Conservation (phyloP, 495 filamentous ascomycete species). For the Talaromyces ruber region DNA sequence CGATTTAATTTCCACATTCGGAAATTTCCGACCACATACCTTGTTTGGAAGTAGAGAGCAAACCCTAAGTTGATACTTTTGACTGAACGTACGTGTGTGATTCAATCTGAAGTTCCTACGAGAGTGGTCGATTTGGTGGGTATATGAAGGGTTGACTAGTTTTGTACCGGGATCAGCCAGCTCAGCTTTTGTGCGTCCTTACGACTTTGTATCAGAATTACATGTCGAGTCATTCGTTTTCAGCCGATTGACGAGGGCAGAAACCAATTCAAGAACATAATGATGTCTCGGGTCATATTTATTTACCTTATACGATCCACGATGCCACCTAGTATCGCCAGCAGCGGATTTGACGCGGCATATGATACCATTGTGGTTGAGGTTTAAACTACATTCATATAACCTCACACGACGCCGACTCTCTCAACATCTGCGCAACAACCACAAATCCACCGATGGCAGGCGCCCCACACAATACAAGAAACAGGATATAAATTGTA, state of each 20-base stretch:
- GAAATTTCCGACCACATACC: neutral
- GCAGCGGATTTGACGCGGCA: no score
- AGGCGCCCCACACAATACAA: conserved; percentile 10
- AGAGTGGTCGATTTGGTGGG: neutral
- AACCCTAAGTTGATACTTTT: neutral
- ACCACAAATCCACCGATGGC: conserved; percentile 22
- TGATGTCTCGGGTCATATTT: no score
- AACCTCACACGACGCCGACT: conserved; percentile 7
- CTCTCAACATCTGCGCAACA: conserved; percentile 16
- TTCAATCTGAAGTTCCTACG: neutral
- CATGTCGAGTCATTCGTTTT: no score
- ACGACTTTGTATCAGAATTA: no score
- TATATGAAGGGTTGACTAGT: neutral
- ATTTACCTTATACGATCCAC: no score
- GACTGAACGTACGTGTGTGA: neutral
- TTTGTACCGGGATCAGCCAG: no score
- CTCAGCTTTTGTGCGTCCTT: no score
- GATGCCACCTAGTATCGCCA: no score
- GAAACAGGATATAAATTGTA: neutral
- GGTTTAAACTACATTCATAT: no score
- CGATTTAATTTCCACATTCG: neutral
- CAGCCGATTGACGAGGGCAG: no score
- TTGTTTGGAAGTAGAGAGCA: neutral
- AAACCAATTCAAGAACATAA: no score
- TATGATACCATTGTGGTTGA: no score